Conservation (phyloP, 768 basidiomycete species). For the Lactarius sanguifluus region DNA sequence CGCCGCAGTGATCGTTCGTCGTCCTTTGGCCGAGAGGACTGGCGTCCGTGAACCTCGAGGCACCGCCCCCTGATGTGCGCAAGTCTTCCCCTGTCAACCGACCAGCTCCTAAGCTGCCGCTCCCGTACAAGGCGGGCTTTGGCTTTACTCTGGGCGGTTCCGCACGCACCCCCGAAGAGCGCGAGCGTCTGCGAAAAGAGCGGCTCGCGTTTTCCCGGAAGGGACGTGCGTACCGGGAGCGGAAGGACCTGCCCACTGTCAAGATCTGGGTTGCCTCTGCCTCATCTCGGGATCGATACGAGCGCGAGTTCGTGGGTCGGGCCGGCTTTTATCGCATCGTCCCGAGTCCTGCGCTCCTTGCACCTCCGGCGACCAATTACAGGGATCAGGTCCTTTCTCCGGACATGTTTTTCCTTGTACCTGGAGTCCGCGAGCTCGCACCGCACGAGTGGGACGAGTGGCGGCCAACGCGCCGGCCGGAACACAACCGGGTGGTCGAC, state of each 20-base stretch:
- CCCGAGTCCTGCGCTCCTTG: conserved; percentile 14
- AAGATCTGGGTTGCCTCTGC: background rate
- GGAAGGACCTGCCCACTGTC: conserved; percentile 8
- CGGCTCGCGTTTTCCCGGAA: conserved; percentile 23
- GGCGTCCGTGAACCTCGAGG: conserved; percentile 2
- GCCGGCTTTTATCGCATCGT: conserved; percentile 3
- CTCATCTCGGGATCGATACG: background rate
- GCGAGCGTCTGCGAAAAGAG: conserved; percentile 19
- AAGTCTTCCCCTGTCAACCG: background rate
- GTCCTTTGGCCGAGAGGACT: conserved; percentile 16
- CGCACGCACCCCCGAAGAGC: conserved; percentile 12
- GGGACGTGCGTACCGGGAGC: background rate
- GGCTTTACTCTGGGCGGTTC: conserved; percentile 12
- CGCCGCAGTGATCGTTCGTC: conserved; percentile 15
- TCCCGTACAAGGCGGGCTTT: conserved; percentile 19
- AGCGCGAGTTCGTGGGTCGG: conserved; percentile 13
- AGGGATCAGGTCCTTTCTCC: conserved; percentile 11
- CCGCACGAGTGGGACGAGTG: conserved; percentile 18
- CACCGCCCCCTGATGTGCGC: conserved; percentile 2
- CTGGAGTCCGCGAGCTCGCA: conserved; percentile 11
- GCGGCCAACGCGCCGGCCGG: conserved; percentile 15
- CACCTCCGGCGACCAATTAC: conserved; percentile 16
- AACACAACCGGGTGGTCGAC: background rate
- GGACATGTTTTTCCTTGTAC: conserved; percentile 9
- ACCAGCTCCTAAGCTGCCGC: background rate